These are phyloP conservation scores for Hymenoscyphus salicellus DNA, from an alignment of 2,329 filamentous ascomycete genomes.

Conservation along the genomic window DNA sequence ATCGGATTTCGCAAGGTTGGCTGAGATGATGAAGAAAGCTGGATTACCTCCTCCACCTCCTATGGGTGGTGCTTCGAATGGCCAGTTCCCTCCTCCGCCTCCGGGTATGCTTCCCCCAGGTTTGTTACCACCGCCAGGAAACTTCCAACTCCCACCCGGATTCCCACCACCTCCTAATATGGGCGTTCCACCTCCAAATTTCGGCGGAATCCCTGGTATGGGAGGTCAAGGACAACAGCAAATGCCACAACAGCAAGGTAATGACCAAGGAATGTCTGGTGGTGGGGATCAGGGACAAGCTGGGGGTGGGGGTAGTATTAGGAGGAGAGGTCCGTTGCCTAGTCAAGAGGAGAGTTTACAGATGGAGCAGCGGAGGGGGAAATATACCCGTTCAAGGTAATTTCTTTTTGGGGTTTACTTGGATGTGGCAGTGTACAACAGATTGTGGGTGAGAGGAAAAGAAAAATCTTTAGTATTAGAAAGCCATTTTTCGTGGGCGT, in stretches of 20 bases:
- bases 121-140: slow-evolving; percentile 43
- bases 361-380: slow-evolving; percentile 67
- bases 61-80: slow-evolving; percentile 20
- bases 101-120: slow-evolving; percentile 48
- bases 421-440: slow-evolving; percentile 2
- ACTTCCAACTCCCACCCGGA: slow-evolving; percentile 30
- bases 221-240: slow-evolving; percentile 6
- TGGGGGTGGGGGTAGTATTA: slow-evolving; percentile 42
- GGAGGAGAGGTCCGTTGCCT: slow-evolving; percentile 68
- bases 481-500: too few species aligned
- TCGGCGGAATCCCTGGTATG: slow-evolving; percentile 33
- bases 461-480: too few species aligned
- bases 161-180: slow-evolving; percentile 38
- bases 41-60: slow-evolving; percentile 60
- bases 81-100: slow-evolving; percentile 36
- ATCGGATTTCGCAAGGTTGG: slow-evolving; percentile 57
- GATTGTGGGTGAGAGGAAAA: too few species aligned
- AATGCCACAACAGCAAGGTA: slow-evolving; percentile 23
- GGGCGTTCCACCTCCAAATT: slow-evolving; percentile 32
- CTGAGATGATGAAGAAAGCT: slow-evolving; percentile 64
- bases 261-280: slow-evolving; percentile 17
- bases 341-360: slow-evolving; percentile 80
- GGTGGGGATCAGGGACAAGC: slow-evolving; percentile 9
- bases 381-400: slow-evolving; percentile 50
- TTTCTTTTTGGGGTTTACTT: not conserved